These are phyloP conservation scores for Geosmithia flava DNA, from an alignment of 2,329 filamentous ascomycete species.

Conservation along the genomic window DNA sequence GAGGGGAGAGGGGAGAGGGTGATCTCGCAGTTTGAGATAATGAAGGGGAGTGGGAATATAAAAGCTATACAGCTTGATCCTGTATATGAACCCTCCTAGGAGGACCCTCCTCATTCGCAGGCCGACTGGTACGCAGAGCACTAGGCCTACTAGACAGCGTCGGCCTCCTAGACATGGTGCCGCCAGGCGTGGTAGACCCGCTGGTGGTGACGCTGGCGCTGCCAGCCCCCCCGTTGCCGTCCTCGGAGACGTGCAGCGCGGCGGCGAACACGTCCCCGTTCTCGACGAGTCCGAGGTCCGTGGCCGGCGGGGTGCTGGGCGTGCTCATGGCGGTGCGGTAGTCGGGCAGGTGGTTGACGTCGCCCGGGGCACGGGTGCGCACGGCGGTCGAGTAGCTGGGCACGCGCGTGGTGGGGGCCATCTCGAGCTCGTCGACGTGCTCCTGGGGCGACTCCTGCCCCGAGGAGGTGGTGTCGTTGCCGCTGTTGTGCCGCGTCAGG, in stretches of 20 bases:
- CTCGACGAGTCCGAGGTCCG: not conserved
- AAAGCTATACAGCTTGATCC: not conserved
- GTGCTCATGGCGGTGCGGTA: slow-evolving; percentile 50
- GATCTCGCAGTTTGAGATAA: no score
- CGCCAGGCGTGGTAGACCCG: not conserved
- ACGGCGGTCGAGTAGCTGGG: slow-evolving; percentile 69
- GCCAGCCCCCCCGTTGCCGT: not conserved
- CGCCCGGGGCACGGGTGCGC: slow-evolving; percentile 39
- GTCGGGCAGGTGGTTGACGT: slow-evolving; percentile 45
- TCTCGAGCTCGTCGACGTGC: slow-evolving; percentile 40
- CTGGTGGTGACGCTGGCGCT: not conserved
- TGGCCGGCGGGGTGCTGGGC: slow-evolving; percentile 30
- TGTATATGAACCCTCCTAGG: not conserved
- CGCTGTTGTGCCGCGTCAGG: slow-evolving; percentile 41
- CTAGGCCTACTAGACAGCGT: not conserved
- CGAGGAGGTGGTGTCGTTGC: slow-evolving; percentile 22
- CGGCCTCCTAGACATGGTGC: not conserved
- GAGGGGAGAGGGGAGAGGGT: no score
- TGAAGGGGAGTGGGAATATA: no score
- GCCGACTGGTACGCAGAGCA: not conserved
- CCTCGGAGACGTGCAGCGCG: not conserved
- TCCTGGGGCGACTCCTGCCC: slow-evolving; percentile 44
- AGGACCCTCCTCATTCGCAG: not conserved
- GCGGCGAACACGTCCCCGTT: not conserved
- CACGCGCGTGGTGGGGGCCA: slow-evolving; percentile 57